A percentile compares a stretch with the other conserved stretches of the same genome.
phyloP scores from a whole-genome alignment of 2,329 filamentous ascomycete species.

The Fragosphaeria purpurea region DNA sequence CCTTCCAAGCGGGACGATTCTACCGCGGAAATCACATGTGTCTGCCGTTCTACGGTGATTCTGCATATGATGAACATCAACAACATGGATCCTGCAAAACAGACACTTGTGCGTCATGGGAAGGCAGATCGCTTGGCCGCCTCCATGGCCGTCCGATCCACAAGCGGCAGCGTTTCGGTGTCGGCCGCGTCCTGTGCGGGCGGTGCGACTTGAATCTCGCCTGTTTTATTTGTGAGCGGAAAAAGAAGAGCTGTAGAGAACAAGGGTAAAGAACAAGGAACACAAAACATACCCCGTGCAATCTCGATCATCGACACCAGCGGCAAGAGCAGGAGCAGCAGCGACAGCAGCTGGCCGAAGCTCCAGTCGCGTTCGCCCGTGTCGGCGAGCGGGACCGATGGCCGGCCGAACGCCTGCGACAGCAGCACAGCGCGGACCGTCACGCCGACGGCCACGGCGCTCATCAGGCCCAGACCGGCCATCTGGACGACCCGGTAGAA shows the following conservation, averaged over 20 bases:
- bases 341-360: conserved; percentile 52
- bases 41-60: no score
- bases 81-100: no score
- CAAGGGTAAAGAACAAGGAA: background rate
- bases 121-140: conserved; percentile 4
- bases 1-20: no score
- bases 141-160: conserved; percentile 24
- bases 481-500: conserved; percentile 47
- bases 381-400: conserved; percentile 40
- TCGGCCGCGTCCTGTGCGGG: conserved; percentile 27
- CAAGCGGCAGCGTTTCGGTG: conserved; percentile 20
- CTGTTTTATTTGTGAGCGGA: conserved; percentile 19
- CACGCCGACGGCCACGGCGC: conserved; percentile 47
- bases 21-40: no score
- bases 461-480: conserved; percentile 44
- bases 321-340: conserved; percentile 50
- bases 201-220: conserved; percentile 34
- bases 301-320: conserved; percentile 52
- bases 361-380: conserved; percentile 47
- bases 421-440: conserved; percentile 46
- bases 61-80: no score
- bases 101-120: no score
- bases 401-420: conserved; percentile 50
- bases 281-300: conserved; percentile 13
- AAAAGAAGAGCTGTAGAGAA: conserved; percentile 16